These are phyloP conservation scores for Didymella pomorum DNA, from an alignment of 2,329 filamentous ascomycete genomes.

Conservation along the genomic window DNA sequence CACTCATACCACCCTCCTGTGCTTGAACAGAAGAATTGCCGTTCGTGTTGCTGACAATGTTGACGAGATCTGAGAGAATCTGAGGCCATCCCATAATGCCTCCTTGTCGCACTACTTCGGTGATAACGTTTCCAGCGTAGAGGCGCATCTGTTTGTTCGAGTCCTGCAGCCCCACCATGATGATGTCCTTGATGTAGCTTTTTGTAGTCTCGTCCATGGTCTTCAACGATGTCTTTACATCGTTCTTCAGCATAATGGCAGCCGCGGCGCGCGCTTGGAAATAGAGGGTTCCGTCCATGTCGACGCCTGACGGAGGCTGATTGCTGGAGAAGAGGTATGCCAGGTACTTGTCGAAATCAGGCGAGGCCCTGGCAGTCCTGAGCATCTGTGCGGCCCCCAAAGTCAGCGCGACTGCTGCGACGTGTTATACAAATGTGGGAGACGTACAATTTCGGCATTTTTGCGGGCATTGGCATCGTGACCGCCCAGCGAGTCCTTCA, in stretches of 20 bases:
- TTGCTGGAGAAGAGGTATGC: slow-evolving; percentile 85
- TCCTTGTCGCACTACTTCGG: slow-evolving; percentile 84
- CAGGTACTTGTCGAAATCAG: slow-evolving; percentile 97
- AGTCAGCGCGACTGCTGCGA: slow-evolving; percentile 34
- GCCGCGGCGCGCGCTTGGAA: slow-evolving; percentile 84
- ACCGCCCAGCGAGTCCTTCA: slow-evolving; percentile 90
- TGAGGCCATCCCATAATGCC: slow-evolving; percentile 92
- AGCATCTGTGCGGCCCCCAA: slow-evolving; percentile 74
- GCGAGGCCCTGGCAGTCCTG: slow-evolving; percentile 82
- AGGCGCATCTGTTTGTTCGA: slow-evolving; percentile 81
- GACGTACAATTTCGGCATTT: slow-evolving; percentile 83
- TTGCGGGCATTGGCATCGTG: slow-evolving; percentile 82
- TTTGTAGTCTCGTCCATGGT: slow-evolving; percentile 77
- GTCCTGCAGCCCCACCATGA: slow-evolving; percentile 83
- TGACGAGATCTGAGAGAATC: slow-evolving; percentile 81
- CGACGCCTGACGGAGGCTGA: slow-evolving; percentile 67
- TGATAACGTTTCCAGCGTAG: slow-evolving; percentile 91
- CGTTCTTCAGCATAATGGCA: slow-evolving; percentile 95
- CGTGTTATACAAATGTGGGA: slow-evolving; percentile 20
- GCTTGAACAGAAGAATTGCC: slow-evolving; percentile 73
- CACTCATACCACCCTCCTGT: slow-evolving; percentile 93
- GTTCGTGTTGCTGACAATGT: slow-evolving; percentile 75
- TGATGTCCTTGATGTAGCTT: slow-evolving; percentile 78
- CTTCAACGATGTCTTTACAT: slow-evolving; percentile 78
- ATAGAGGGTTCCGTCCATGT: slow-evolving; percentile 68